Evolutionary conservation across 352 stramenopile species (phyloP).

Genomic region (Hyaloperonospora brassicae): DNA sequence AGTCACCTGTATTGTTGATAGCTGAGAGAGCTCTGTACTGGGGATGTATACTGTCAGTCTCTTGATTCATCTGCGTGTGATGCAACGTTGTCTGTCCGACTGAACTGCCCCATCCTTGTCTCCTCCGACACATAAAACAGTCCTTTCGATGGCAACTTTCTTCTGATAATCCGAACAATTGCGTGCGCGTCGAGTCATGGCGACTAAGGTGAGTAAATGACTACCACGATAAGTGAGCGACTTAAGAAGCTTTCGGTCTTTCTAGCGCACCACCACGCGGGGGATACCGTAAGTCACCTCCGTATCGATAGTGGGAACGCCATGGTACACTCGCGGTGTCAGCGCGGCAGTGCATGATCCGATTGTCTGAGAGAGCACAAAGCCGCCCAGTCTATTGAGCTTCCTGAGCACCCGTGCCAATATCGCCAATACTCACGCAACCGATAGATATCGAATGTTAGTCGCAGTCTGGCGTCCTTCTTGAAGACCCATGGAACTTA

Average conservation of each 20-base stretch:
- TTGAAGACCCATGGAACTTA: conserved; percentile 44
- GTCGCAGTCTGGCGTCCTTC: conserved; percentile 37
- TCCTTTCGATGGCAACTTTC: too few relatives aligned
- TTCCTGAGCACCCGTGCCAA: conserved; percentile 48
- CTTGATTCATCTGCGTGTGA: too few relatives aligned
- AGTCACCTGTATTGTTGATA: too few relatives aligned
- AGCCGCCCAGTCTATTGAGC: conserved; percentile 44
- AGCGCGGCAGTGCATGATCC: conserved; percentile 57
- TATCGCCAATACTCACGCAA: conserved; percentile 49
- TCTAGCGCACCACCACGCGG: conserved; percentile 45
- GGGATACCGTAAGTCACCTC: conserved; percentile 55
- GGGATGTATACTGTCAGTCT: too few relatives aligned
- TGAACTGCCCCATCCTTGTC: too few relatives aligned
- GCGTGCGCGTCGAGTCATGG: conserved; percentile 31
- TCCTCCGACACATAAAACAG: too few relatives aligned
- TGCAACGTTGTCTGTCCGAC: too few relatives aligned
- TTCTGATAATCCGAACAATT: too few relatives aligned
- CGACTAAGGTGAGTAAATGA: too few relatives aligned
- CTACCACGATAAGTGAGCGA: conserved; percentile 39
- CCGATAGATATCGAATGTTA: conserved; percentile 40
- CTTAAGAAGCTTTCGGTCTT: conserved; percentile 57
- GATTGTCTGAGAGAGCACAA: conserved; percentile 46
- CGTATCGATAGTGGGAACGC: conserved; percentile 32
- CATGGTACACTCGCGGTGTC: conserved; percentile 49
- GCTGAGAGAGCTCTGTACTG: too few relatives aligned